Evolutionary conservation across 1,284 basidiomycete genomes (phyloP).

Genomic region (Papiliotrema flavescens): DNA sequence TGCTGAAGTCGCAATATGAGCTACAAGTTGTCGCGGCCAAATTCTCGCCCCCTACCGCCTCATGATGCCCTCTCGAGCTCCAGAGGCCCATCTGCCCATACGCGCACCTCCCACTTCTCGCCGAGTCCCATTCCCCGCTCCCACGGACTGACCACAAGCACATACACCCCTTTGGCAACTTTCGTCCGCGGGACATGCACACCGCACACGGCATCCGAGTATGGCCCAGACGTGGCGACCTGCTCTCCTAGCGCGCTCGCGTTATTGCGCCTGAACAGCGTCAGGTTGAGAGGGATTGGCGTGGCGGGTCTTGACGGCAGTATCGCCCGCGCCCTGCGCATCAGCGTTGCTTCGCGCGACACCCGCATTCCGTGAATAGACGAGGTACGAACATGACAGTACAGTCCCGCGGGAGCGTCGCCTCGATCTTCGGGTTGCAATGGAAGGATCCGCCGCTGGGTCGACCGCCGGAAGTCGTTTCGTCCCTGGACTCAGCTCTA

Average conservation of each 20-base stretch:
- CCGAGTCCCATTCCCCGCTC: slow-evolving; percentile 56
- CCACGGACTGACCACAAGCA: slow-evolving; percentile 70
- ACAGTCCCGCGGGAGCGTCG: slow-evolving; percentile 57
- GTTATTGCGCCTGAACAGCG: slow-evolving; percentile 37
- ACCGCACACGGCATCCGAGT: slow-evolving; percentile 66
- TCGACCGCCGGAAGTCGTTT: slow-evolving; percentile 59
- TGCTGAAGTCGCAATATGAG: too few species aligned
- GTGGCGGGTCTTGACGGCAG: not conserved
- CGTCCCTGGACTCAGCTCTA: slow-evolving; percentile 51
- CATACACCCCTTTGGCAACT: slow-evolving; percentile 62
- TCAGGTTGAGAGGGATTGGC: slow-evolving; percentile 44
- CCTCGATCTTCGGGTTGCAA: slow-evolving; percentile 65
- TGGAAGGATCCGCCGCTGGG: slow-evolving; percentile 62
- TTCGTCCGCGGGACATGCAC: slow-evolving; percentile 59
- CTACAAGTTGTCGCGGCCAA: too few species aligned
- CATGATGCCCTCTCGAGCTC: slow-evolving; percentile 37
- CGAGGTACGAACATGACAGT: slow-evolving; percentile 59
- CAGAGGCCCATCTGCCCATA: slow-evolving; percentile 49
- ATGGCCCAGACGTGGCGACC: slow-evolving; percentile 68
- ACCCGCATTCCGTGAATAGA: not conserved
- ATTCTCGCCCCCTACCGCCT: not conserved
- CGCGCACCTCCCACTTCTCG: slow-evolving; percentile 57
- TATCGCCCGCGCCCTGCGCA: slow-evolving; percentile 3
- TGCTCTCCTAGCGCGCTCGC: slow-evolving; percentile 50
- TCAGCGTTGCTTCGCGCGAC: not conserved